Evolutionary conservation across 2,329 filamentous ascomycete species (phyloP), one percentile per base, ranked within the genome.

Genomic region (Pleomassaria siparia): DNA sequence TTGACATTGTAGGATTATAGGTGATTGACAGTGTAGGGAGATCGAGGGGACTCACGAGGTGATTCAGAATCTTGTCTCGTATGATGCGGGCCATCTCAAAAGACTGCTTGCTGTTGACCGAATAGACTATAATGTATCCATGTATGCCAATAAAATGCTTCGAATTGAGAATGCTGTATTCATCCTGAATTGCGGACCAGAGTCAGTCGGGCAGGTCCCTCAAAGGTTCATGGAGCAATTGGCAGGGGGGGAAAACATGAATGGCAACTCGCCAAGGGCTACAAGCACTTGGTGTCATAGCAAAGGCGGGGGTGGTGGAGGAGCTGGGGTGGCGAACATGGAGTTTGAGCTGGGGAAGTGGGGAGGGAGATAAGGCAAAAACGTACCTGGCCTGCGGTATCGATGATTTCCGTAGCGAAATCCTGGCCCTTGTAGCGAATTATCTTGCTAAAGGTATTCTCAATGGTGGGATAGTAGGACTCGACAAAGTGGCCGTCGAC

Each of bases 61-160:
- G 92, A 71, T 96, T 96, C 49, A 99, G 78, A 54, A 99, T 96
- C 80, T 97, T 99, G 71, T 97, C 92, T 21, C 91, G 82, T 58
- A 99, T 96, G 50, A 96, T 90, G 64, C 89, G 85, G 42, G 96
- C 87, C 92, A 97, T 99, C 71, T 99, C 94, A 67, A 96, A 97
- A 9, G 91, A 95, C 62, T 94, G 88, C 65, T 89, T 85, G 40
- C 89, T 96, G 18, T 89, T 88, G 41, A 99, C 91, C n/a, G 91
- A 96, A 75, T 99, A 99, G 40, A 96, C 92, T 51, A 99, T 87
- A 82, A 99, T 91, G 73, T 97, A 99, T 47, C 94, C 94, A 76
- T 99, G 94, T 59, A 97, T 97, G 54, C 94, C 94, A 71, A 99
- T 97, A 66, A 97, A 97, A 71, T 97, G 92, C 77, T 97, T 97